A percentile compares a stretch with the other conserved stretches of the same genome.
phyloP scores from a whole-genome alignment of 2,329 filamentous ascomycete genomes.

The Tolypocladium cylindrosporum region DNA sequence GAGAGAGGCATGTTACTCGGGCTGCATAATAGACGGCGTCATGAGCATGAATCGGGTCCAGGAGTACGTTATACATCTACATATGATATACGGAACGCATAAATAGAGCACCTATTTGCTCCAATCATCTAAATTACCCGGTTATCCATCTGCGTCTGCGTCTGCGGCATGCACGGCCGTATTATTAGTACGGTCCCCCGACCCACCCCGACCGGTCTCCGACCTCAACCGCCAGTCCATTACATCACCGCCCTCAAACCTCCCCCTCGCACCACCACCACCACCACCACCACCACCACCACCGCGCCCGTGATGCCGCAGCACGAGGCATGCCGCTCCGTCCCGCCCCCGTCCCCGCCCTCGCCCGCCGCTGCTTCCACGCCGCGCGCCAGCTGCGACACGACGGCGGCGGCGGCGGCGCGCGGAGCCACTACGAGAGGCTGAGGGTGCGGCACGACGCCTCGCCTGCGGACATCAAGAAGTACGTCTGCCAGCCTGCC shows the following conservation, averaged over 20 bases:
- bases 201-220: slow-evolving; percentile 7
- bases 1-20: not conserved
- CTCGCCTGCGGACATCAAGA: slow-evolving; percentile 72
- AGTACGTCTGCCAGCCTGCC: slow-evolving; percentile 32
- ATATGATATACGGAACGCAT: not conserved
- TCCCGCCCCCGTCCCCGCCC: slow-evolving; percentile 11
- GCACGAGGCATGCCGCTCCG: slow-evolving; percentile 48
- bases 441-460: slow-evolving; percentile 64
- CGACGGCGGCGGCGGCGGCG: not conserved
- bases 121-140: not conserved
- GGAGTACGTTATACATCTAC: not conserved
- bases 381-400: slow-evolving; percentile 6
- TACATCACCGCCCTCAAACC: slow-evolving; percentile 15
- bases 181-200: not conserved
- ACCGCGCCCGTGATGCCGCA: slow-evolving; percentile 34
- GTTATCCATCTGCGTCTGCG: too few species aligned
- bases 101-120: not conserved
- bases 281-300: too few species aligned
- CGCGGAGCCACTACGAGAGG: slow-evolving; percentile 67
- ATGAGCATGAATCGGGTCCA: not conserved
- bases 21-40: not conserved
- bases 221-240: slow-evolving; percentile 7
- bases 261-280: not conserved
- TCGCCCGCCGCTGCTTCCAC: slow-evolving; percentile 13
- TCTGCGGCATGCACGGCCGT: not conserved